Percentiles rank a stretch among this genome's conserved stretches.
These are phyloP conservation scores for Botryobasidium botryosum DNA, from an alignment of 768 basidiomycete genomes.

Conservation along the genomic window DNA sequence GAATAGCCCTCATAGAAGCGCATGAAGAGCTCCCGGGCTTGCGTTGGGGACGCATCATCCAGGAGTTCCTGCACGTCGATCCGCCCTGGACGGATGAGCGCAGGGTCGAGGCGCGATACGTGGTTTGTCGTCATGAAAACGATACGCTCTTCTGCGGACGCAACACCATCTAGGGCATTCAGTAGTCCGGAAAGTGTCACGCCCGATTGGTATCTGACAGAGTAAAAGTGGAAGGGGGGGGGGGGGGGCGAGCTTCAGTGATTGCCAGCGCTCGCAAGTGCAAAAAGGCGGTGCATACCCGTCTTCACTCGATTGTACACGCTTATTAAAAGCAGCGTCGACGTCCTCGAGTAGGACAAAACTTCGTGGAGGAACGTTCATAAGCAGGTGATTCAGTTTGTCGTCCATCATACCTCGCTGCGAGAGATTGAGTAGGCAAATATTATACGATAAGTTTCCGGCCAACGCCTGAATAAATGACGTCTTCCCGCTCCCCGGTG, in stretches of 20 bases:
- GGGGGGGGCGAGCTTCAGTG: no score
- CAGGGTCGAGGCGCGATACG: constrained; percentile 71
- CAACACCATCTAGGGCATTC: constrained; percentile 94
- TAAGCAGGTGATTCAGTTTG: constrained; percentile 83
- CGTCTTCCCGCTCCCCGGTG: constrained; percentile 95
- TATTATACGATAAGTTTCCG: constrained; percentile 82
- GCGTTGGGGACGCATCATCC: constrained; percentile 70
- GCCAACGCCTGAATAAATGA: constrained; percentile 98
- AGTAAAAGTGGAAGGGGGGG: neutral
- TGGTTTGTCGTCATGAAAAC: constrained; percentile 99
- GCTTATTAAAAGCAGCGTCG: constrained; percentile 91
- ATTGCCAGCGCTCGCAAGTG: no score
- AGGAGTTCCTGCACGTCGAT: constrained; percentile 76
- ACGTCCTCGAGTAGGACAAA: constrained; percentile 95
- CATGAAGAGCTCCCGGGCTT: constrained; percentile 61
- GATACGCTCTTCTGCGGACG: constrained; percentile 93
- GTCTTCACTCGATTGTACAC: constrained; percentile 78
- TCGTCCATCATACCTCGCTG: constrained; percentile 94
- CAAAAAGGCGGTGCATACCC: constrained; percentile 40
- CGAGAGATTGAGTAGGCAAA: constrained; percentile 87
- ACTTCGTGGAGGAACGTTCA: constrained; percentile 83
- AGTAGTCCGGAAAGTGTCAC: constrained; percentile 96
- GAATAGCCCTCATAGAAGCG: constrained; percentile 61
- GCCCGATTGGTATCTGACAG: constrained; percentile 69
- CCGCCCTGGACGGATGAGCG: constrained; percentile 86